phyloP scores from a whole-genome alignment of 2,329 filamentous ascomycete species.

The Aspergillus puulaauensis region DNA sequence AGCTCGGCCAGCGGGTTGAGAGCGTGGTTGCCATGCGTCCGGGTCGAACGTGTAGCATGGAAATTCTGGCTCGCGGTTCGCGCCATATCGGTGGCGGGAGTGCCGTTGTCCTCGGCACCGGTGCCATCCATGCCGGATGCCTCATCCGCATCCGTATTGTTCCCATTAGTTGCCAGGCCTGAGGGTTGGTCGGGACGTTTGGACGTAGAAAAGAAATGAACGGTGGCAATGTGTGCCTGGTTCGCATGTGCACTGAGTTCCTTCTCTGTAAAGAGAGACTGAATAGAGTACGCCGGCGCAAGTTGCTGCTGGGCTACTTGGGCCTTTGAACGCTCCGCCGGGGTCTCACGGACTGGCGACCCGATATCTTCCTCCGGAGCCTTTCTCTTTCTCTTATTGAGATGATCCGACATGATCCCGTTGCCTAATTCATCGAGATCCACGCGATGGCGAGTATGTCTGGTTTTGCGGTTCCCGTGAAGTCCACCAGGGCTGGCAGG shows the following conservation, averaged over 20 bases:
- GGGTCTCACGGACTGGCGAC: constrained; percentile 56
- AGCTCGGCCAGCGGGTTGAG: constrained; percentile 58
- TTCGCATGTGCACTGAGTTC: constrained; percentile 63
- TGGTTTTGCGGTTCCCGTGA: constrained; percentile 62
- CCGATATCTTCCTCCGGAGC: constrained; percentile 57
- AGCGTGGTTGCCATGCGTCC: constrained; percentile 52
- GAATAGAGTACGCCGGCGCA: constrained; percentile 60
- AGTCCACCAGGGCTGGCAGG: constrained; percentile 62
- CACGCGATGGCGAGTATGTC: constrained; percentile 60
- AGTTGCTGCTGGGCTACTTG: constrained; percentile 57
- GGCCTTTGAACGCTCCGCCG: constrained; percentile 53
- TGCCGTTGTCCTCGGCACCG: constrained; percentile 42
- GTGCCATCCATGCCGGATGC: constrained; percentile 35
- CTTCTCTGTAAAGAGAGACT: constrained; percentile 67
- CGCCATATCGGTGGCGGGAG: constrained; percentile 57
- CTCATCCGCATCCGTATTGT: constrained; percentile 44
- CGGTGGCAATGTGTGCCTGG: constrained; percentile 59
- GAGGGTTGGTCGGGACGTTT: constrained; percentile 43
- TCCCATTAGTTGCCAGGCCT: constrained; percentile 38
- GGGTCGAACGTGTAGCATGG: constrained; percentile 55
- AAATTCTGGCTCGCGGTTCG: constrained; percentile 58
- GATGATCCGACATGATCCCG: constrained; percentile 47
- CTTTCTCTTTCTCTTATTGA: constrained; percentile 60
- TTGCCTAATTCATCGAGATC: constrained; percentile 54
- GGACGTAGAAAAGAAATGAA: constrained; percentile 59